phyloP scores from a whole-genome alignment of 1,139 yeast genomes.

The Pichia sp. region DNA sequence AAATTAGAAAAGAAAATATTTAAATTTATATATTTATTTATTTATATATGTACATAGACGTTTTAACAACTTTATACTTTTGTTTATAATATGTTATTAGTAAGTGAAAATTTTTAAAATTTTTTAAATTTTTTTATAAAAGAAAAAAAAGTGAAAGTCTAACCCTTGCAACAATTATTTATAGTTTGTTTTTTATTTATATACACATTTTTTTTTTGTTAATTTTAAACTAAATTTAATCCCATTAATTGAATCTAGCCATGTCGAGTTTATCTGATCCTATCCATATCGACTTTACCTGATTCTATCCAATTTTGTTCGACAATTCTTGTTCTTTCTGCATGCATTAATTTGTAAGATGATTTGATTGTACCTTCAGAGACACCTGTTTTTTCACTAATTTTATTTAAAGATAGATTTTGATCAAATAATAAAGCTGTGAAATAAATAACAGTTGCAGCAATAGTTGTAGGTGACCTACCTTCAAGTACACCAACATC shows the following conservation, averaged over 20 bases:
- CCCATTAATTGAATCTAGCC: too few species aligned
- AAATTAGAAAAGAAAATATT: background rate
- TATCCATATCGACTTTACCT: slow-evolving; percentile 48
- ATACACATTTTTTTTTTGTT: slow-evolving; percentile 5
- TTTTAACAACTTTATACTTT: background rate
- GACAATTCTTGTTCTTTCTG: slow-evolving; percentile 56
- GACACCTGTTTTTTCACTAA: slow-evolving; percentile 94
- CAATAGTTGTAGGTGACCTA: slow-evolving; percentile 93
- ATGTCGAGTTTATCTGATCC: slow-evolving; percentile 2
- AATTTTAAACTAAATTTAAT: background rate
- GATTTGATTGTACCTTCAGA: slow-evolving; percentile 97
- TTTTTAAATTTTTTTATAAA: background rate
- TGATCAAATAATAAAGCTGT: slow-evolving; percentile 78
- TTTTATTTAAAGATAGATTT: slow-evolving; percentile 59
- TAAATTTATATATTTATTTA: background rate
- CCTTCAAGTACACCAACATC: slow-evolving; percentile 95
- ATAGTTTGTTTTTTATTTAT: too few species aligned
- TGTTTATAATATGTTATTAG: background rate
- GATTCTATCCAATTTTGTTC: slow-evolving; percentile 77
- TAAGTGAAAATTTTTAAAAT: background rate
- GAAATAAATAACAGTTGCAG: slow-evolving; percentile 96
- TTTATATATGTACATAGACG: background rate
- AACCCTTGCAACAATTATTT: too few species aligned
- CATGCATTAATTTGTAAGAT: slow-evolving; percentile 76
- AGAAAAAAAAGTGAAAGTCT: background rate